Evolutionary conservation across 2,329 filamentous ascomycete genomes (phyloP).

Genomic region (Monilinia fructigena): DNA sequence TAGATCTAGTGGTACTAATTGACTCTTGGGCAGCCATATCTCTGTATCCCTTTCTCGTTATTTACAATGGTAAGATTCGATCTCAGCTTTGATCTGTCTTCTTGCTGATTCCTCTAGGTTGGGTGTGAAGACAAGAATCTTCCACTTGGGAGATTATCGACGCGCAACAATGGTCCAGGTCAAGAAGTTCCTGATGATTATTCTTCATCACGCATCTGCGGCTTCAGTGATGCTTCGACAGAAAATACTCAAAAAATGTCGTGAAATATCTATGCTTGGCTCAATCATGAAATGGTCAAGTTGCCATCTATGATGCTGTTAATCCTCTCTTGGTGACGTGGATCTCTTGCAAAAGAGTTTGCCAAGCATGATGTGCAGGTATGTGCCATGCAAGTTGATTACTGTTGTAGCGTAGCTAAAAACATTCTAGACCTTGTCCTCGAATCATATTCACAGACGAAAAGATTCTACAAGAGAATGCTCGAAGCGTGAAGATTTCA

Average conservation of each 20-base stretch:
- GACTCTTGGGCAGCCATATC: conserved; percentile 63
- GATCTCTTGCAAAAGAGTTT: conserved; percentile 89
- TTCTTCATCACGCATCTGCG: conserved; percentile 88
- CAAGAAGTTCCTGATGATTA: conserved; percentile 93
- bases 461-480: conserved; percentile 91
- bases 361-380: conserved; percentile 95
- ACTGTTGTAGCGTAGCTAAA: conserved; percentile 24
- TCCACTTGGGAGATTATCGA: conserved; percentile 95
- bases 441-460: conserved; percentile 91
- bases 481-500: conserved; percentile 94
- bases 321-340: conserved; percentile 80
- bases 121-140: conserved; percentile 96
- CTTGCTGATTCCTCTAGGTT: conserved; percentile 55
- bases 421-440: conserved; percentile 74
- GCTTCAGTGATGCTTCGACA: conserved; percentile 90
- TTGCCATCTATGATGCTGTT: conserved; percentile 97
- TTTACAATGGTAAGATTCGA: conserved; percentile 70
- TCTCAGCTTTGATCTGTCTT: not conserved
- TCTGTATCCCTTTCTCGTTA: conserved; percentile 95
- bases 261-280: conserved; percentile 93
- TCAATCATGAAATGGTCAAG: conserved; percentile 98
- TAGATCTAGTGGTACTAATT: not conserved
- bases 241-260: conserved; percentile 95
- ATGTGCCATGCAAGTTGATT: conserved; percentile 30
- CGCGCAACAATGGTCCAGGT: conserved; percentile 80